Base-by-base conservation (phyloP, 257 asterid genomes). In the Fraxinus pennsylvanica region DNA sequence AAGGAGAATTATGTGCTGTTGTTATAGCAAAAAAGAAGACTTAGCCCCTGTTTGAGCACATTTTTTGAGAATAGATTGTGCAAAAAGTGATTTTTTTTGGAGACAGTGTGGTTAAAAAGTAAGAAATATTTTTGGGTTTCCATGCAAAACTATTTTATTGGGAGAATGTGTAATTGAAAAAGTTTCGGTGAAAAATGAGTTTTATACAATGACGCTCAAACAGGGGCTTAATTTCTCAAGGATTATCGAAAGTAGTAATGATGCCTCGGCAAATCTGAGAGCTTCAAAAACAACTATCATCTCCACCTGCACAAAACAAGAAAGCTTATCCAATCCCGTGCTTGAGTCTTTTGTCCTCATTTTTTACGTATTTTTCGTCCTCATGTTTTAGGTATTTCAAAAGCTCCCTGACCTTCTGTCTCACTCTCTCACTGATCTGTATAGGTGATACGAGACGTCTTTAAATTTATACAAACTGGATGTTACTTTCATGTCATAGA, bases 401-500 rank as follows among this genome's bases (percentile, higher is more conserved):
- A 14, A 72, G 65, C 57, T 43, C 21, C 36, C 36, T 43, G 32
- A 61, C 32, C 68, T 22, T 8, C 67, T 33, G 3, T 71, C 57
- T 38, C 57, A 33, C 36, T 33, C 7, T 71, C 57, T 38, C 57
- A 33, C 36, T 33, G 36, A 33, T 33, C 36, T 33, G 36, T 33
- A 33, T 33, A 33, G 36, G 36, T 33, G 32, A 74, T 19, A 52
- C 35, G 39, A 57, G 29, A 66, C 19, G 21, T 68, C 33, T 3
- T 32, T 68, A 32, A 57, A 57, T 17, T 73, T 29, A 52, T 67
- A 38, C 17, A 22, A 33, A 33, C 35, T 65, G n/a, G 61, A 47
- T 69, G 57, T 59, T 45, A 75, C 36, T 33, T 63, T 76, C 74
- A 25, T 9, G 19, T 41, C 66, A 65, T 57, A 57, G 29, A n/a